Base-by-base conservation (phyloP, 495 filamentous ascomycete genomes). In the Penicillium bialowiezense region DNA sequence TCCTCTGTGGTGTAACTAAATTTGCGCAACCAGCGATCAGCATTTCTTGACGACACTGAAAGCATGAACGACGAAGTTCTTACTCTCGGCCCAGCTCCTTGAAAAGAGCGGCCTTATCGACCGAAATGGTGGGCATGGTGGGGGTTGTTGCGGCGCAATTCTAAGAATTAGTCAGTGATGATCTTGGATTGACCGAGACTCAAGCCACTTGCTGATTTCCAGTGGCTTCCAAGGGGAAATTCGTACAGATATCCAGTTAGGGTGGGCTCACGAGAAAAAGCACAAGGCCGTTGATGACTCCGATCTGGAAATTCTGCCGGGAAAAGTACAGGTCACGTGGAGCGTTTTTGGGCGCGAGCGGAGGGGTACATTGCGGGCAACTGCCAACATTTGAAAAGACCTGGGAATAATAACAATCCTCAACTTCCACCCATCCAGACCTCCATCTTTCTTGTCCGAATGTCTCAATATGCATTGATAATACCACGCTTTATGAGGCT, bases 51-150 rank as follows among this genome's bases (percentile, higher is more conserved):
- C n/a, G n/a, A n/a, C n/a, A n/a, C n/a, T n/a, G n/a, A n/a, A n/a
- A n/a, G n/a, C n/a, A n/a, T n/a, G n/a, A n/a, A n/a, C n/a, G n/a
- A n/a, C n/a, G n/a, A 26, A 17, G 35, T 54, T 72, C 85, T 66
- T 78, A 96, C 85, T 93, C 82, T 68, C 86, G 84, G 57, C 90
- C 92, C 47, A 98, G 78, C 60, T 86, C 90, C 75, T 95, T 83
- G 80, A 87, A 97, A 60, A 98, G 89, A 51, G 84, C 89, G 54
- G 89, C 90, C 75, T 97, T 98, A 75, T 96, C 87, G 51, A 97
- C 90, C 60, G 84, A 78, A 53, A 98, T 95, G 63, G 93, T 98
- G 73, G 93, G 93, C 77, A 80, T 80, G 56, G 55, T 73, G 67
- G 60, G 63, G 67, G 60, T 44, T 52, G 42, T 54, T 57, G 55